phyloP scores from a whole-genome alignment of 176 grass and related monocot genomes.

The Cenchrus fungigraminus region DNA sequence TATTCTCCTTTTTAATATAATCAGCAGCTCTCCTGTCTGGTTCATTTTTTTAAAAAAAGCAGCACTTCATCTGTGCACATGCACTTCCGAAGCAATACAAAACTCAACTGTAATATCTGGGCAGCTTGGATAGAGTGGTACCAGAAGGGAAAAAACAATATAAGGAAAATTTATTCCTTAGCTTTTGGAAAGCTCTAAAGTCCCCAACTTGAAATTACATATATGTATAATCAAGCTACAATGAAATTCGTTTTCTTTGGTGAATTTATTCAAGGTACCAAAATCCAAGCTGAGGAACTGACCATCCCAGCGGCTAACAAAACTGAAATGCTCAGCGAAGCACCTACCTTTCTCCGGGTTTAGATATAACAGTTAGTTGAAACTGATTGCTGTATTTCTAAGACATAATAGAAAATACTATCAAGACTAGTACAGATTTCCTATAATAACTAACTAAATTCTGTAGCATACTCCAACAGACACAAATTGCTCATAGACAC shows the following conservation, averaged over 20 bases:
- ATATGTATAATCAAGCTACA: slow-evolving; percentile 15
- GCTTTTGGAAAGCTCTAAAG: neutral
- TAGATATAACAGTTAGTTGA: neutral
- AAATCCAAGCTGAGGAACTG: neutral
- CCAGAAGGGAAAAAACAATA: neutral
- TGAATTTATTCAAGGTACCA: slow-evolving; percentile 5
- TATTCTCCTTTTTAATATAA: too few relatives aligned
- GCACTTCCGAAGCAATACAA: neutral
- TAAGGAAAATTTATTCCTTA: neutral
- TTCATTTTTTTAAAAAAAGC: too few relatives aligned
- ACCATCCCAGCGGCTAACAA: neutral
- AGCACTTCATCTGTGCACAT: slow-evolving; percentile 1
- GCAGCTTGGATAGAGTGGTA: neutral
- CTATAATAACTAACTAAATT: neutral
- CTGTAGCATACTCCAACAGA: neutral
- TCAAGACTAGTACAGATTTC: neutral
- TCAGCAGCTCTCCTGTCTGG: too few relatives aligned
- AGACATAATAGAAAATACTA: neutral
- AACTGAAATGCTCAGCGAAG: neutral
- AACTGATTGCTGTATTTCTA: neutral
- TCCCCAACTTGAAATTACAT: neutral
- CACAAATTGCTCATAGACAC: neutral
- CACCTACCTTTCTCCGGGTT: neutral
- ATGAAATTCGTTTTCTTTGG: slow-evolving; percentile 8
- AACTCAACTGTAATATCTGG: neutral